phyloP scores from a whole-genome alignment of 495 filamentous ascomycete genomes.

The Lepidopterella palustris region DNA sequence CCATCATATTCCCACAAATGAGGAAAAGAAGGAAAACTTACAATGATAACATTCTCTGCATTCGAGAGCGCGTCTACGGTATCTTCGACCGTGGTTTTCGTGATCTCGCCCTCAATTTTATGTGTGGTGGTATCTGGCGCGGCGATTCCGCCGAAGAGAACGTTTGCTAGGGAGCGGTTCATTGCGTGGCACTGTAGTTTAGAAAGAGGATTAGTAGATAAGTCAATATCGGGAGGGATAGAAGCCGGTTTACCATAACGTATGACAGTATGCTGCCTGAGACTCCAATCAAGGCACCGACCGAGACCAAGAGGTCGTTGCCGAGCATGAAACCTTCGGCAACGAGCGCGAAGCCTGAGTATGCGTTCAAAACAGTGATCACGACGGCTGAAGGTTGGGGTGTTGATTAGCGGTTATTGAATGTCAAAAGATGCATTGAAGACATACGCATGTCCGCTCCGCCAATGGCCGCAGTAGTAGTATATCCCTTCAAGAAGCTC shows the following conservation, averaged over 20 bases:
- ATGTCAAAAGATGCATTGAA: too few species aligned
- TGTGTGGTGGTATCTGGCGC: conserved; percentile 52
- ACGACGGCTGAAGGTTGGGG: too few species aligned
- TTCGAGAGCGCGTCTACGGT: conserved; percentile 62
- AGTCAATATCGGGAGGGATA: neutral
- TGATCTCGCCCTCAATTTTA: conserved; percentile 68
- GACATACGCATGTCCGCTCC: conserved; percentile 88
- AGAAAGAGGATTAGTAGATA: neutral
- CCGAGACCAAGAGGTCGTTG: conserved; percentile 68
- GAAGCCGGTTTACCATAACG: too few species aligned
- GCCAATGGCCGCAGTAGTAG: conserved; percentile 74
- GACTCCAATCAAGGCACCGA: conserved; percentile 74
- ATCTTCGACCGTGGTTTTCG: conserved; percentile 66
- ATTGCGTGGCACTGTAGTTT: conserved; percentile 69
- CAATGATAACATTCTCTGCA: conserved; percentile 72
- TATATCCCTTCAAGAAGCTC: conserved; percentile 75
- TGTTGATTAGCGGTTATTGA: too few species aligned
- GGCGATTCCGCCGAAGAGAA: conserved; percentile 71
- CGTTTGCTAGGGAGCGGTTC: conserved; percentile 74
- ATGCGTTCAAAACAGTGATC: conserved; percentile 79
- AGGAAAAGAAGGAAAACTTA: conserved; percentile 36
- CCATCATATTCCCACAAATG: too few species aligned
- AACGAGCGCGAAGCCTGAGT: conserved; percentile 75
- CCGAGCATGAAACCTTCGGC: conserved; percentile 85
- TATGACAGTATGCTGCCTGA: conserved; percentile 77